phyloP scores from a whole-genome alignment of 108 stramenopile species.

The Conticribra weissflogii region DNA sequence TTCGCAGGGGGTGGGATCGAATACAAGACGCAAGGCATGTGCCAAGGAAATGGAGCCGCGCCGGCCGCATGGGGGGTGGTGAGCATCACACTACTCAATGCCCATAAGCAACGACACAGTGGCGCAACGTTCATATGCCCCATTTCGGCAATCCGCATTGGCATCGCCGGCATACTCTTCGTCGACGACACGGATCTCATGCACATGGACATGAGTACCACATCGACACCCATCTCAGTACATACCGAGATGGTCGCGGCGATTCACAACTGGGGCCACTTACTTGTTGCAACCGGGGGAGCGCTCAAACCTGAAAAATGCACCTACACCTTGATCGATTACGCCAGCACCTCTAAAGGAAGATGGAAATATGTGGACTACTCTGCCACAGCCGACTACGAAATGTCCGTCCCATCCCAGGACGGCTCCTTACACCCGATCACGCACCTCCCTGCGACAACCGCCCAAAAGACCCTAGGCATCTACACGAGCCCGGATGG shows the following conservation, averaged over 20 bases:
- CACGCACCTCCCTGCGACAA: too few relatives aligned
- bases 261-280: too few relatives aligned
- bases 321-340: not conserved
- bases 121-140: not conserved
- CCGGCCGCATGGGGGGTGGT: too few relatives aligned
- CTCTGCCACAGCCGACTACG: not conserved
- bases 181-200: conserved; percentile 16
- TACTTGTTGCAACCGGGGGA: conserved; percentile 12
- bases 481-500: too few relatives aligned
- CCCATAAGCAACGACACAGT: not conserved
- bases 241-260: not conserved
- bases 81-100: too few relatives aligned
- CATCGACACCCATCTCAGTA: too few relatives aligned
- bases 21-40: conserved; percentile 8
- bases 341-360: too few relatives aligned
- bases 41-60: too few relatives aligned
- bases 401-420: conserved; percentile 7
- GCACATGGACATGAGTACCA: conserved; percentile 5
- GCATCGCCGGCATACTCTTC: too few relatives aligned
- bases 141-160: not conserved
- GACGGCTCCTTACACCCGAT: too few relatives aligned
- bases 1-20: not conserved
- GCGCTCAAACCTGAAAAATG: conserved; percentile 19
- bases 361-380: conserved; percentile 1
- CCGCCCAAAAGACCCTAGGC: too few relatives aligned